Percentiles rank a stretch among this genome's conserved stretches.
Conservation (phyloP, 768 basidiomycete species). For the Psilocybe cyanescens region DNA sequence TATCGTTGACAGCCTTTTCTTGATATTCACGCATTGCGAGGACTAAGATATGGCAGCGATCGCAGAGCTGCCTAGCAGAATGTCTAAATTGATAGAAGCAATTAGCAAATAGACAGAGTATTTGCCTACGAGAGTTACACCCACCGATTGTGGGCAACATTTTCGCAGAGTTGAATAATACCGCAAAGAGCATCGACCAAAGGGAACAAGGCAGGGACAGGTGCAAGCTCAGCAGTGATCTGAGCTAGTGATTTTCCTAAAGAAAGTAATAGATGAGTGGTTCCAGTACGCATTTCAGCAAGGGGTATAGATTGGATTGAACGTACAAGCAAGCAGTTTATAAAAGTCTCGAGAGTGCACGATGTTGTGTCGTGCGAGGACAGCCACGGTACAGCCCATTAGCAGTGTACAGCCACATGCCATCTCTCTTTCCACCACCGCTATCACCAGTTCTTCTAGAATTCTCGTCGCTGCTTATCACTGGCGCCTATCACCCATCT, state of each 20-base stretch:
- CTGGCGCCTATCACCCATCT: slow-evolving; percentile 66
- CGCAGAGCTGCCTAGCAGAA: slow-evolving; percentile 46
- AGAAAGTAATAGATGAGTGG: slow-evolving; percentile 18
- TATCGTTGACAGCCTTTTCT: slow-evolving; percentile 32
- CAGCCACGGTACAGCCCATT: neutral
- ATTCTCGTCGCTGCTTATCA: slow-evolving; percentile 62
- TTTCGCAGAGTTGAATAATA: slow-evolving; percentile 50
- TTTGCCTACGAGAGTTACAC: neutral
- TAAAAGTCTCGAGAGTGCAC: too few relatives aligned
- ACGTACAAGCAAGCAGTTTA: neutral
- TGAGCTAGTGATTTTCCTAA: slow-evolving; percentile 45
- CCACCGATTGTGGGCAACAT: slow-evolving; percentile 50
- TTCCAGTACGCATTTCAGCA: neutral
- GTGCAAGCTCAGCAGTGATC: slow-evolving; percentile 48
- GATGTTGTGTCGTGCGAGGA: too few relatives aligned
- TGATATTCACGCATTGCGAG: slow-evolving; percentile 39
- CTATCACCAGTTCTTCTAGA: slow-evolving; percentile 41
- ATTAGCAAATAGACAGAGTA: slow-evolving; percentile 4
- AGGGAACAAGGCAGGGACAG: slow-evolving; percentile 50
- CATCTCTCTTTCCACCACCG: slow-evolving; percentile 35
- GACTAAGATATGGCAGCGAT: slow-evolving; percentile 49
- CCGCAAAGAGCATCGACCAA: slow-evolving; percentile 43
- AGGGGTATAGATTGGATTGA: neutral
- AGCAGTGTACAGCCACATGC: slow-evolving; percentile 23
- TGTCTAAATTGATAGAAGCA: slow-evolving; percentile 30